phyloP scores from a whole-genome alignment of 192 early-diverging fungal genomes.

The Linnemannia hyalina region DNA sequence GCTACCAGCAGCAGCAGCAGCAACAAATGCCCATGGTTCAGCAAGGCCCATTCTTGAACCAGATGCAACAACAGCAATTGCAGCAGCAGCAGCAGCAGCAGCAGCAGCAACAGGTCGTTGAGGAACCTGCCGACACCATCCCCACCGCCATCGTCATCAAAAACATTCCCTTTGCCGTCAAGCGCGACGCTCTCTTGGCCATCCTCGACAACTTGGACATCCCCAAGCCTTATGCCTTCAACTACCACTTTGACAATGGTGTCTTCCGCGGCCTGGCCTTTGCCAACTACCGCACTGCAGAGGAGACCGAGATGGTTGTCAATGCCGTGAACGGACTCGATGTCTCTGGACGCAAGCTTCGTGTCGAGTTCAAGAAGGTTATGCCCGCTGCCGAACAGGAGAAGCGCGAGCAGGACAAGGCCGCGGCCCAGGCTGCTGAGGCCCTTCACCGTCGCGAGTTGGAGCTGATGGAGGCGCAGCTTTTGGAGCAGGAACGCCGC shows the following conservation, averaged over 20 bases:
- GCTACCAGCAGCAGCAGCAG: slow-evolving; percentile 21
- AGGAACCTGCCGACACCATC: slow-evolving; percentile 64
- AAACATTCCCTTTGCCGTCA: slow-evolving; percentile 86
- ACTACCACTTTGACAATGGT: slow-evolving; percentile 87
- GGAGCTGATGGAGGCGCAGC: slow-evolving; percentile 48
- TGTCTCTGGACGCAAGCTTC: slow-evolving; percentile 80
- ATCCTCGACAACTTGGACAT: slow-evolving; percentile 78
- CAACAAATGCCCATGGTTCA: neutral
- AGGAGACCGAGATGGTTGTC: slow-evolving; percentile 81
- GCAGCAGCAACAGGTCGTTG: slow-evolving; percentile 12
- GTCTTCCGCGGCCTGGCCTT: slow-evolving; percentile 86
- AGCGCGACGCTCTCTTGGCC: slow-evolving; percentile 80
- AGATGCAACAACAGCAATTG: slow-evolving; percentile 15
- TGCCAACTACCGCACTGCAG: slow-evolving; percentile 84
- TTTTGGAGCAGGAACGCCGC: slow-evolving; percentile 33
- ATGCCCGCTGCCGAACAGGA: slow-evolving; percentile 72
- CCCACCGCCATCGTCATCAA: slow-evolving; percentile 86
- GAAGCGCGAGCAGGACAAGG: slow-evolving; percentile 66
- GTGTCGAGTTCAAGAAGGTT: slow-evolving; percentile 87
- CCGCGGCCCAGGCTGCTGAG: slow-evolving; percentile 52
- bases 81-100: slow-evolving; percentile 38
- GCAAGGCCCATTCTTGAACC: slow-evolving; percentile 10
- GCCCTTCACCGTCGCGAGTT: slow-evolving; percentile 61
- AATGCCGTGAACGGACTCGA: slow-evolving; percentile 79
- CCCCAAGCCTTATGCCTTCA: slow-evolving; percentile 85